phyloP scores from a whole-genome alignment of 2,329 filamentous ascomycete species.

The Xylaria sp. region DNA sequence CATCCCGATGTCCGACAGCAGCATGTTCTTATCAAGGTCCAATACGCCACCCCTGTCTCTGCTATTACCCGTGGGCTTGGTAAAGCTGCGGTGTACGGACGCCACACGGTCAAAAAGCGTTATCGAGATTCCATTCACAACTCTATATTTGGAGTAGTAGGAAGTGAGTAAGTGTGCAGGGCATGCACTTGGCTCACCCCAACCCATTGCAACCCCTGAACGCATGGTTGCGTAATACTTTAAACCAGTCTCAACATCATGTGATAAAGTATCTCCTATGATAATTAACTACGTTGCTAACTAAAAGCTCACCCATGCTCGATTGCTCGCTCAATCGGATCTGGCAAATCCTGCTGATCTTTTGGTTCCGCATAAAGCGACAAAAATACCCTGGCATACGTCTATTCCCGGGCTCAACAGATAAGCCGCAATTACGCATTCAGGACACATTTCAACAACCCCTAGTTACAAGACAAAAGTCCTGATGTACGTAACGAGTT shows the following conservation, averaged over 20 bases:
- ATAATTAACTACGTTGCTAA: not conserved
- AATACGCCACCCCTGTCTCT: not conserved
- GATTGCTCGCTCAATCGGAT: no score
- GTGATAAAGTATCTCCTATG: not conserved
- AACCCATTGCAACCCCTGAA: not conserved
- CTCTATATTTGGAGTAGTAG: not conserved
- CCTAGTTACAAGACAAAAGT: not conserved
- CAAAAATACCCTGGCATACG: no score
- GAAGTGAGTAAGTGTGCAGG: not conserved
- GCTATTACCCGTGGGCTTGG: not conserved
- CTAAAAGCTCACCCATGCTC: not conserved
- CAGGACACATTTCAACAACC: conserved; percentile 1
- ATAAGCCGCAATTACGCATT: not conserved
- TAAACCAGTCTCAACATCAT: not conserved
- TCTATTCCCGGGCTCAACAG: not conserved
- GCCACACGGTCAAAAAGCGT: not conserved
- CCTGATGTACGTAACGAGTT: not conserved
- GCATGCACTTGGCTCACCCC: not conserved
- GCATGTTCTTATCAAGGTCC: not conserved
- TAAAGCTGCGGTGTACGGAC: not conserved
- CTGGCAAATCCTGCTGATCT: no score
- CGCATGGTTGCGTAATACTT: not conserved
- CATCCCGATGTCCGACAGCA: not conserved
- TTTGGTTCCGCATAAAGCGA: no score
- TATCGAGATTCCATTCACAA: conserved; percentile 19